Evolutionary conservation across 345 rosid species (phyloP).

Genomic region (Brassica juncea): DNA sequence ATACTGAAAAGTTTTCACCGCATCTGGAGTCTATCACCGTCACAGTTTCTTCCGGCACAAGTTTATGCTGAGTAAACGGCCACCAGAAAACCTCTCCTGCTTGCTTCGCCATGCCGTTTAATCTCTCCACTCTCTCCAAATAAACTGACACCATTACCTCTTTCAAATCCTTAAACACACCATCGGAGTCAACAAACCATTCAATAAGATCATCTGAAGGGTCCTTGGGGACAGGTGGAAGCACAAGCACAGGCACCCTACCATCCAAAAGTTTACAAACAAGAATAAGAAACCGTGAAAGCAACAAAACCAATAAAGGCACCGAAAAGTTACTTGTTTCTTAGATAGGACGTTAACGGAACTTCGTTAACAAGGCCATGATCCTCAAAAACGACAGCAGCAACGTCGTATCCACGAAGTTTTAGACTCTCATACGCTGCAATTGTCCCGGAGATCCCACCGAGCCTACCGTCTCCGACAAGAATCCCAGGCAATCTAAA

Average conservation of each 20-base stretch:
- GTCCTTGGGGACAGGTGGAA: constrained; percentile 79
- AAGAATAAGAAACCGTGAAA: constrained; percentile 22
- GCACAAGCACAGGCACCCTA: constrained; percentile 88
- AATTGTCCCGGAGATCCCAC: constrained; percentile 94
- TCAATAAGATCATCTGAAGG: constrained; percentile 75
- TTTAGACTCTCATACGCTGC: constrained; percentile 88
- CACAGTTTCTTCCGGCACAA: constrained; percentile 62
- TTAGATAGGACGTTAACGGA: constrained; percentile 68
- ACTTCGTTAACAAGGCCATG: constrained; percentile 83
- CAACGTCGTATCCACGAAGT: constrained; percentile 80
- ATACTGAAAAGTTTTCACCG: constrained; percentile 87
- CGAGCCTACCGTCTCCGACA: constrained; percentile 92
- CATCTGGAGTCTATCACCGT: constrained; percentile 90
- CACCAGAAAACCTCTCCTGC: constrained; percentile 87
- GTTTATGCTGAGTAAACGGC: constrained; percentile 96
- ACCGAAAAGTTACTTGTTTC: constrained; percentile 53
- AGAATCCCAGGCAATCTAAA: constrained; percentile 89
- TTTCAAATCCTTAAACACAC: constrained; percentile 59
- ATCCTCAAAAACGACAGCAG: constrained; percentile 82
- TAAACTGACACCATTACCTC: constrained; percentile 60
- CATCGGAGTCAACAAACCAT: constrained; percentile 69
- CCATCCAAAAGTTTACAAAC: constrained; percentile 21
- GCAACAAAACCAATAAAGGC: constrained; percentile 11
- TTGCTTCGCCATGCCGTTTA: constrained; percentile 67
- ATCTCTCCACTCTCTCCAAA: constrained; percentile 59